Conservation (phyloP, 139 green algal genomes). For the Chlorella sp. region DNA sequence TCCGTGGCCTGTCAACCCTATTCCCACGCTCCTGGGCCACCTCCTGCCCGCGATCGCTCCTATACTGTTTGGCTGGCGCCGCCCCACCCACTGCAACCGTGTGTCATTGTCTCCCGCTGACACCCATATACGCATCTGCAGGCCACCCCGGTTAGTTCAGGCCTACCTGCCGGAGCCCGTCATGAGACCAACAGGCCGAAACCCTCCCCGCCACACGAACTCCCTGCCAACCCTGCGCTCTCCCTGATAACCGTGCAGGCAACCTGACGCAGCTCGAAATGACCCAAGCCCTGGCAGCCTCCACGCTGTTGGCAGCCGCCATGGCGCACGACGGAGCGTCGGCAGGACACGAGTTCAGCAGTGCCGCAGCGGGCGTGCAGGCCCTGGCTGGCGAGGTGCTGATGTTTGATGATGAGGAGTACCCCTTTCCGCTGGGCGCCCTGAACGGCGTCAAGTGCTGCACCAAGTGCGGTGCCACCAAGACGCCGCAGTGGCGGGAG, state of each 20-base stretch:
- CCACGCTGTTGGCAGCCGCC: neutral
- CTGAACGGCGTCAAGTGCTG: conserved; percentile 56
- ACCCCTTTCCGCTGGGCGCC: conserved; percentile 13
- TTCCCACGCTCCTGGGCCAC: too few species aligned
- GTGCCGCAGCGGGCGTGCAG: neutral
- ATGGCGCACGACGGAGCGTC: neutral
- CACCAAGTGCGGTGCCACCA: conserved; percentile 60
- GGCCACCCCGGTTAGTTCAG: neutral
- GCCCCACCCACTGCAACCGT: too few species aligned
- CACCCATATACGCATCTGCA: neutral
- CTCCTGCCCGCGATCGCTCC: too few species aligned
- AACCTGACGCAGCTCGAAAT: conserved; percentile 17
- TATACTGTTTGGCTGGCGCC: too few species aligned
- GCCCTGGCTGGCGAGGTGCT: neutral
- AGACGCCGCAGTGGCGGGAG: conserved; percentile 70
- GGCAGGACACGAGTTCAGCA: neutral
- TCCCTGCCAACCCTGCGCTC: neutral
- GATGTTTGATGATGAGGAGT: conserved; percentile 35
- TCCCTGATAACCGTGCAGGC: neutral
- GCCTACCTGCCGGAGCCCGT: neutral
- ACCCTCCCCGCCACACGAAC: neutral
- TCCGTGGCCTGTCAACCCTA: too few species aligned
- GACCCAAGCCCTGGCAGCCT: conserved; percentile 23
- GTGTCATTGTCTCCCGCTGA: too few species aligned
- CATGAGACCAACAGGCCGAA: too few species aligned